Percentiles rank a stretch among this genome's conserved stretches.
phyloP scores from a whole-genome alignment of 2,329 filamentous ascomycete genomes.

The Fusarium neocosmosporiellum region DNA sequence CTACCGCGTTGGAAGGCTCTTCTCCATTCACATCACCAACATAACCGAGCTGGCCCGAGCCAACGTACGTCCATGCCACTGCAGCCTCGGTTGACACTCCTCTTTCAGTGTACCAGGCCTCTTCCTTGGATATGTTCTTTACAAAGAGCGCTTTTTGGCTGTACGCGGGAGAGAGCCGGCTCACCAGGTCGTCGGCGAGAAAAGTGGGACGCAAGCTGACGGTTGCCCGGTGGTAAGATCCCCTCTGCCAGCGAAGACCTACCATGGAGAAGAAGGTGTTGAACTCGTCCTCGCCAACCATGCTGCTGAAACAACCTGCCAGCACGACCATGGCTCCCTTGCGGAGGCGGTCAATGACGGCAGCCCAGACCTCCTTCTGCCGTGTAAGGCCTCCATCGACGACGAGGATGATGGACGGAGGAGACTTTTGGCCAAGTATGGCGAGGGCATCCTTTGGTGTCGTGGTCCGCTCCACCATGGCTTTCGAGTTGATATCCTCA shows the following conservation, averaged over 20 bases:
- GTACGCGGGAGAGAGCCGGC: not conserved
- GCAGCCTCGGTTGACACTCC: slow-evolving; percentile 4
- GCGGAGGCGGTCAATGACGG: slow-evolving; percentile 12
- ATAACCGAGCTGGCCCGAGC: slow-evolving; percentile 14
- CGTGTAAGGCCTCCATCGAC: slow-evolving; percentile 4
- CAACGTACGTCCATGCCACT: slow-evolving; percentile 11
- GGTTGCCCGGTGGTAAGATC: not conserved
- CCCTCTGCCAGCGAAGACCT: slow-evolving; percentile 21
- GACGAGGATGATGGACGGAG: slow-evolving; percentile 14
- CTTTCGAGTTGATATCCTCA: slow-evolving; percentile 1
- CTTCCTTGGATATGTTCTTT: not conserved
- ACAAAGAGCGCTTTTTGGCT: slow-evolving; percentile 11
- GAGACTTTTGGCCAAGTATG: not conserved
- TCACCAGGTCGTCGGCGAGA: not conserved
- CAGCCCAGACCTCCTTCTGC: slow-evolving; percentile 1
- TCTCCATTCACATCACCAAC: slow-evolving; percentile 21
- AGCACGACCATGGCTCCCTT: slow-evolving; percentile 16
- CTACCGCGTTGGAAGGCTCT: not conserved
- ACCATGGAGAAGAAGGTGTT: slow-evolving; percentile 16
- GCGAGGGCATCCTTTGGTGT: slow-evolving; percentile 3
- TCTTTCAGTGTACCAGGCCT: slow-evolving; percentile 7
- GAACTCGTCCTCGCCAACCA: slow-evolving; percentile 1
- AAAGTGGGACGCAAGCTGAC: not conserved
- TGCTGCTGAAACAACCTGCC: slow-evolving; percentile 4
- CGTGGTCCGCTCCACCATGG: slow-evolving; percentile 4